Conservation (phyloP, 129 eudicot genomes). For the Flaveria brownii region DNA sequence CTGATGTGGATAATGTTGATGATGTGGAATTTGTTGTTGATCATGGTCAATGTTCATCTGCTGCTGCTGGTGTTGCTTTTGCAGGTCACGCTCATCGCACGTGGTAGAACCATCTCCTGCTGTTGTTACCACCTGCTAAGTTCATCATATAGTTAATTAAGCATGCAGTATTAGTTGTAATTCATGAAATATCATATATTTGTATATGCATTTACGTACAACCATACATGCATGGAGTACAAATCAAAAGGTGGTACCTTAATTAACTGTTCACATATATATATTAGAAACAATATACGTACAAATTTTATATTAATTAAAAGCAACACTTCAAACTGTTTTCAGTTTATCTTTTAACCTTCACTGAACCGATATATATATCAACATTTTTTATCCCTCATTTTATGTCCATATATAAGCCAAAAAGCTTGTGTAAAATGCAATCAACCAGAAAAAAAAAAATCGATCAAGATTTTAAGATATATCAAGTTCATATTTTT, state of each 20-base stretch:
- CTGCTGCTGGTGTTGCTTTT: slow-evolving; percentile 27
- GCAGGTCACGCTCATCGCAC: slow-evolving; percentile 60
- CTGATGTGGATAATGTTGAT: slow-evolving; percentile 28
- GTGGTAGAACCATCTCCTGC: slow-evolving; percentile 71
- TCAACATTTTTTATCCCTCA: slow-evolving; percentile 32
- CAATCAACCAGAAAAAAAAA: slow-evolving; percentile 33
- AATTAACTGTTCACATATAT: background rate
- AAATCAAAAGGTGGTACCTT: slow-evolving; percentile 3
- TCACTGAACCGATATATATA: background rate
- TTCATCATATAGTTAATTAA: background rate
- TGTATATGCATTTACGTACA: slow-evolving; percentile 5
- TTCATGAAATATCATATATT: background rate
- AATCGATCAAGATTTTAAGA: background rate
- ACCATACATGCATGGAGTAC: slow-evolving; percentile 18
- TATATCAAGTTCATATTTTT: background rate
- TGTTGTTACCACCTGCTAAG: slow-evolving; percentile 59
- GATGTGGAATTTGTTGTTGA: slow-evolving; percentile 48
- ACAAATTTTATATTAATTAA: too few relatives aligned
- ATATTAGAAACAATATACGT: background rate
- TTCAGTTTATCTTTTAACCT: too few relatives aligned
- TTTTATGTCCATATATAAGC: slow-evolving; percentile 22
- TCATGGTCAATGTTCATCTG: slow-evolving; percentile 47
- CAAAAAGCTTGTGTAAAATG: slow-evolving; percentile 31
- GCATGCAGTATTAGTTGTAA: background rate
- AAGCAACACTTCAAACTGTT: too few relatives aligned